Base-by-base conservation (phyloP, 169 alveolate species). In the Plasmodium yoelii region DNA sequence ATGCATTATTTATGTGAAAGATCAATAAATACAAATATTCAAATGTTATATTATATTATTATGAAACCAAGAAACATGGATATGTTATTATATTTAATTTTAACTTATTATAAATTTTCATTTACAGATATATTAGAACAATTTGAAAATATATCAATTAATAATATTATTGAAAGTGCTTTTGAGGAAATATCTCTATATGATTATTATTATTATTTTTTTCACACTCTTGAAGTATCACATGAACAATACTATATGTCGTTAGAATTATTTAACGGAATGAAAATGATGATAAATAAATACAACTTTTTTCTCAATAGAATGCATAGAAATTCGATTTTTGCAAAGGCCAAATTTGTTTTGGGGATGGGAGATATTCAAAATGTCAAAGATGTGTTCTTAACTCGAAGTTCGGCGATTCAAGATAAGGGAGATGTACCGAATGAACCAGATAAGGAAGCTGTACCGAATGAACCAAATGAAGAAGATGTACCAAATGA, bases 161-260 rank as follows among this genome's bases (percentile, higher is more conserved):
- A 70, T 42, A 80, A 64, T 8, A 80, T 80, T 42, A 59, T 80
- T 42, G 82, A 80, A 15, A 80, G 90, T 39, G n/a, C 82, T 1
- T 80, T 53, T 47, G 90, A 80, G 26, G 90, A 80, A 80, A 80
- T 80, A 42, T 65, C 69, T 8, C 9, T 80, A 1, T 80, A 80
- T 59, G 90, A 80, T 53, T 80, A 80, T 26, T 80, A 80, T 59
- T 80, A 80, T 28, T 80, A 64, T 13, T 53, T 80, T 19, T 80
- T 80, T 34, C 80, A 80, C 18, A 53, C 68, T 26, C 39, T 80
- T n/a, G 90, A 80, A 47, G 60, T 80, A 0, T 80, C 90, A 1
- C 90, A 80, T 67, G 90, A 80, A 46, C 75, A 80, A n/a, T 67
- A 65, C 19, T 80, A 80, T 28, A 80, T 80, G 90, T 64, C 90